A percentile compares a stretch with the other conserved stretches of the same genome.
phyloP scores from a whole-genome alignment of 176 grass and related monocot genomes.

The Chrysopogon serrulatus region DNA sequence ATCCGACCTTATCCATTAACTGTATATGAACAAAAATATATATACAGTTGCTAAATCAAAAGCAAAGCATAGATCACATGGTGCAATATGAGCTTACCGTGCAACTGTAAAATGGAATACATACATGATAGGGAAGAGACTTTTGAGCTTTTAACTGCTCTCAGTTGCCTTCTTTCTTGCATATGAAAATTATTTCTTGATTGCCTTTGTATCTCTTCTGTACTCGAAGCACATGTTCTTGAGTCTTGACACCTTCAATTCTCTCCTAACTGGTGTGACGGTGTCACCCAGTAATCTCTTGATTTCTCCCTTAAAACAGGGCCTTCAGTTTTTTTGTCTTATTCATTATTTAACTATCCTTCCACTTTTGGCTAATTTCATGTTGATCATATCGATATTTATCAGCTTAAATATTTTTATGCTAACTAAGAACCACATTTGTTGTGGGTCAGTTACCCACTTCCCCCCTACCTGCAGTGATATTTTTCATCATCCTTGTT shows the following conservation, averaged over 20 bases:
- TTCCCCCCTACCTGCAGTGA: conserved; percentile 27
- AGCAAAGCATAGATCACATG: no score
- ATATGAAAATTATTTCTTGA: background rate
- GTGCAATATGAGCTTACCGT: no score
- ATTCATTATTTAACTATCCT: conserved; percentile 1
- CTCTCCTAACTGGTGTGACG: no score
- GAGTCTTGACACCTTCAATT: background rate
- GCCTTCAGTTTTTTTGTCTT: conserved; percentile 7
- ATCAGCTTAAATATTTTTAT: conserved; percentile 28
- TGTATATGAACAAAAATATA: no score
- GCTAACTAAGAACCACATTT: conserved; percentile 17
- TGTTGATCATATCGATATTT: conserved; percentile 11
- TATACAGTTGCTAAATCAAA: no score
- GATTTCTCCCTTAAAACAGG: conserved; percentile 1
- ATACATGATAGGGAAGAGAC: conserved; percentile 27
- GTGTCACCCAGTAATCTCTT: background rate
- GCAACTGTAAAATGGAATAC: no score
- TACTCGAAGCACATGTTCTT: background rate
- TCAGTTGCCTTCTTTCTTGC: conserved; percentile 12
- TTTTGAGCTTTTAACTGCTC: conserved; percentile 31
- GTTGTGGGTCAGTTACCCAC: conserved; percentile 4
- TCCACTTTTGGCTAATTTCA: background rate
- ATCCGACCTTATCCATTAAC: no score
- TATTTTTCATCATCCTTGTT: conserved; percentile 31
- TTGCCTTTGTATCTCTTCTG: background rate